A percentile compares a stretch with the other conserved stretches of the same genome.
Conservation (phyloP, 805 yeast genomes). For the Ogataea nitratoaversa region DNA sequence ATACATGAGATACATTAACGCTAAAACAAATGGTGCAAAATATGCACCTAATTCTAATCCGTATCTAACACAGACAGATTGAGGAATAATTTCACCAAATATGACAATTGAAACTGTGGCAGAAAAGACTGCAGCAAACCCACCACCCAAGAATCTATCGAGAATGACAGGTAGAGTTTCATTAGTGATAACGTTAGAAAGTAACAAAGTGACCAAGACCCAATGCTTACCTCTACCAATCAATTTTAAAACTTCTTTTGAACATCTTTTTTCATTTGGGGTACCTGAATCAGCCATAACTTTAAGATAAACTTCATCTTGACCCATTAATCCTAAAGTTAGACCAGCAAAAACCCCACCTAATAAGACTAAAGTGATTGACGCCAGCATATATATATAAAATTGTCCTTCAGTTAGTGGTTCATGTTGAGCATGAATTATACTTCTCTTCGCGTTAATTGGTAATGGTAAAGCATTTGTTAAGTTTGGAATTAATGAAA, state of each 20-base stretch:
- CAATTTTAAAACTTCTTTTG: conserved; percentile 65
- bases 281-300: conserved; percentile 91
- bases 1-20: conserved; percentile 82
- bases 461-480: conserved; percentile 23
- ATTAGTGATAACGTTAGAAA: conserved; percentile 87
- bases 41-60: conserved; percentile 89
- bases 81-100: conserved; percentile 96
- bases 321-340: conserved; percentile 97
- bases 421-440: conserved; percentile 8
- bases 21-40: conserved; percentile 82
- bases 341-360: conserved; percentile 94
- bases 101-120: conserved; percentile 92
- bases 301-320: conserved; percentile 90
- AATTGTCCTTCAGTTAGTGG: conserved; percentile 33
- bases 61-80: conserved; percentile 85
- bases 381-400: conserved; percentile 46
- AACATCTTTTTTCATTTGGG: conserved; percentile 57
- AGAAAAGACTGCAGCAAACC: conserved; percentile 92
- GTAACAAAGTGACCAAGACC: conserved; percentile 84
- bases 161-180: conserved; percentile 92
- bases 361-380: conserved; percentile 58
- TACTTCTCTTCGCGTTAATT: conserved; percentile 10
- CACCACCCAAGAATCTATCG: conserved; percentile 92
- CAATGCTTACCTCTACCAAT: conserved; percentile 89
- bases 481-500: conserved; percentile 22